Percentiles rank a stretch among this genome's conserved stretches.
Conservation (phyloP, 192 early-diverging fungal genomes). For the Mortierella claussenii region DNA sequence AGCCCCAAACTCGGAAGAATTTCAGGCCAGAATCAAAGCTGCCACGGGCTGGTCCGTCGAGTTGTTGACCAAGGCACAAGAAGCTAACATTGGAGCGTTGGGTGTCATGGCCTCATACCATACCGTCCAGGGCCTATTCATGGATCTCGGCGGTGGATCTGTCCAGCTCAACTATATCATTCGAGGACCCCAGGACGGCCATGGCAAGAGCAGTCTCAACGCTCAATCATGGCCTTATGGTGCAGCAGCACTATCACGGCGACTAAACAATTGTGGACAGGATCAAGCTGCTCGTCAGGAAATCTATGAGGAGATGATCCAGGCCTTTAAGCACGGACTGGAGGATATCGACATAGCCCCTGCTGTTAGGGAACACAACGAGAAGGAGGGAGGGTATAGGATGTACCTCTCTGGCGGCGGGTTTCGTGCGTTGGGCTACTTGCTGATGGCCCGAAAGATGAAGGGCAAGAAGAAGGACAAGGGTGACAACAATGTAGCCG, state of each 20-base stretch:
- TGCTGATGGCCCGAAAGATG: constrained; percentile 59
- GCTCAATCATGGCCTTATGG: constrained; percentile 64
- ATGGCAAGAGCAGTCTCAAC: constrained; percentile 32
- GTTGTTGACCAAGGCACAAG: constrained; percentile 56
- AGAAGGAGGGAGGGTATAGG: constrained; percentile 47
- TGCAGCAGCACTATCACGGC: constrained; percentile 57
- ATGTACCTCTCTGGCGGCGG: constrained; percentile 67
- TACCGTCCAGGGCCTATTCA: constrained; percentile 61
- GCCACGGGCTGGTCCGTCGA: constrained; percentile 57
- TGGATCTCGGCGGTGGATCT: constrained; percentile 68
- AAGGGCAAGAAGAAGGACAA: constrained; percentile 16
- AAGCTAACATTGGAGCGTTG: constrained; percentile 61
- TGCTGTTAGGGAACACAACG: constrained; percentile 12
- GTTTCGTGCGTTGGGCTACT: constrained; percentile 63
- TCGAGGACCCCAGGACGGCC: constrained; percentile 28
- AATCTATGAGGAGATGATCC: constrained; percentile 53
- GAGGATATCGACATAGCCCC: constrained; percentile 37
- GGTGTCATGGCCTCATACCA: constrained; percentile 66
- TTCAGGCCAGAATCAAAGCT: constrained; percentile 54
- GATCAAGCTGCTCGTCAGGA: constrained; percentile 24
- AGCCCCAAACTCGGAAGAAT: constrained; percentile 59
- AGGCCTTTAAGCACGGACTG: constrained; percentile 41
- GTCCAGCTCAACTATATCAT: constrained; percentile 67
- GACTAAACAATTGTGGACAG: constrained; percentile 44
- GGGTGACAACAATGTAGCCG: background rate